phyloP scores from a whole-genome alignment of 805 yeast species.

The Ogataea nonfermentans region DNA sequence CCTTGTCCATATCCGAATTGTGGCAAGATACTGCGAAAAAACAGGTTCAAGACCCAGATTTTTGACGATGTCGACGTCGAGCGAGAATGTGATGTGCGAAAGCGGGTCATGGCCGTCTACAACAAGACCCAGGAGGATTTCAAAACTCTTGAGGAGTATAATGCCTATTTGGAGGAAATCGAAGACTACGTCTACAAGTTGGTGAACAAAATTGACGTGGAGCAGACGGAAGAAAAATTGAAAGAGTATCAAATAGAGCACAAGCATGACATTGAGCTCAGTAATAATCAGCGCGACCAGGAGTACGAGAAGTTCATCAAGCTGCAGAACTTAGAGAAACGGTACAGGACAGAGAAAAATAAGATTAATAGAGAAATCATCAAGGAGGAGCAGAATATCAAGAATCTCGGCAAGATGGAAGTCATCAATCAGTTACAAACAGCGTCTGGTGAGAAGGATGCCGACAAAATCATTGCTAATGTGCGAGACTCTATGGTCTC shows the following conservation, averaged over 20 bases:
- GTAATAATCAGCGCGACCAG: conserved; percentile 68
- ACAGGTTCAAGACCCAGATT: conserved; percentile 86
- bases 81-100: conserved; percentile 87
- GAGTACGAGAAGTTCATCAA: conserved; percentile 64
- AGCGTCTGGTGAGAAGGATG: conserved; percentile 34
- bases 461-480: conserved; percentile 47
- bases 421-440: conserved; percentile 49
- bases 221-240: conserved; percentile 62
- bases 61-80: conserved; percentile 91
- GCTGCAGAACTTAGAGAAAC: conserved; percentile 67
- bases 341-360: conserved; percentile 65
- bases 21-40: conserved; percentile 80
- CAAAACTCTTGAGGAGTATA: conserved; percentile 54
- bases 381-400: conserved; percentile 46
- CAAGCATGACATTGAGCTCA: conserved; percentile 70
- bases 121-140: conserved; percentile 82
- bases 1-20: conserved; percentile 95
- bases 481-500: conserved; percentile 55
- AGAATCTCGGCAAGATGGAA: conserved; percentile 49
- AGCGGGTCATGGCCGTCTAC: conserved; percentile 70
- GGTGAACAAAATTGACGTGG: conserved; percentile 66
- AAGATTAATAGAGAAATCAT: conserved; percentile 59
- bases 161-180: conserved; percentile 77
- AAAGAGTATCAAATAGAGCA: conserved; percentile 71
- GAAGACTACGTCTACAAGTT: conserved; percentile 80